Evolutionary conservation across 345 rosid genomes (phyloP).

Genomic region (Gossypium ekmanianum): DNA sequence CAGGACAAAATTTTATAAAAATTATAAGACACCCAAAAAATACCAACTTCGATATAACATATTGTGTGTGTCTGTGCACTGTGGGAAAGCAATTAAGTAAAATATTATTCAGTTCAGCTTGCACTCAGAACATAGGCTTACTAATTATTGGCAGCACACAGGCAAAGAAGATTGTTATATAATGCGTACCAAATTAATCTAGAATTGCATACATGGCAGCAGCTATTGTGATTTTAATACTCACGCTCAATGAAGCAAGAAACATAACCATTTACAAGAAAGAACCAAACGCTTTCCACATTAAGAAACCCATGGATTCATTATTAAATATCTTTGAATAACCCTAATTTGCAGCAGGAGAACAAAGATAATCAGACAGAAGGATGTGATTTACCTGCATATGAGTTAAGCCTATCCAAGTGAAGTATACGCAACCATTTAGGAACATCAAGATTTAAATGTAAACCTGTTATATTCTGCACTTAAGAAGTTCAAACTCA

Average conservation of each 20-base stretch:
- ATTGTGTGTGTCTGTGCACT: too few relatives aligned
- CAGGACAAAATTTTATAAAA: constrained; percentile 13
- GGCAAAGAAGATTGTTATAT: not conserved
- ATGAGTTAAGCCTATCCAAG: constrained; percentile 65
- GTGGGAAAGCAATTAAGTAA: not conserved
- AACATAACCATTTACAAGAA: not conserved
- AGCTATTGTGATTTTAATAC: not conserved
- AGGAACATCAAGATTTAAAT: constrained; percentile 65
- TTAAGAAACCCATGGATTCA: not conserved
- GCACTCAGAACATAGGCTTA: not conserved
- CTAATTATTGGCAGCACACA: not conserved
- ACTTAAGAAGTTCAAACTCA: constrained; percentile 34
- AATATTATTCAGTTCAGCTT: not conserved
- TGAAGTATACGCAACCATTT: constrained; percentile 67
- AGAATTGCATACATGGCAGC: not conserved
- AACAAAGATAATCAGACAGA: not conserved
- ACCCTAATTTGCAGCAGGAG: not conserved
- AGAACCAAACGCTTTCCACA: not conserved
- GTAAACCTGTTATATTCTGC: constrained; percentile 80
- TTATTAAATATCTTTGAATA: not conserved
- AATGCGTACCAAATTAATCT: not conserved
- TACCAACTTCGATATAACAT: not conserved
- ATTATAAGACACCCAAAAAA: not conserved
- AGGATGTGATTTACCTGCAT: constrained; percentile 59
- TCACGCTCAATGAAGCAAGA: not conserved